Evolutionary conservation across 495 filamentous ascomycete genomes (phyloP).

Genomic region (Tuber melanosporum): DNA sequence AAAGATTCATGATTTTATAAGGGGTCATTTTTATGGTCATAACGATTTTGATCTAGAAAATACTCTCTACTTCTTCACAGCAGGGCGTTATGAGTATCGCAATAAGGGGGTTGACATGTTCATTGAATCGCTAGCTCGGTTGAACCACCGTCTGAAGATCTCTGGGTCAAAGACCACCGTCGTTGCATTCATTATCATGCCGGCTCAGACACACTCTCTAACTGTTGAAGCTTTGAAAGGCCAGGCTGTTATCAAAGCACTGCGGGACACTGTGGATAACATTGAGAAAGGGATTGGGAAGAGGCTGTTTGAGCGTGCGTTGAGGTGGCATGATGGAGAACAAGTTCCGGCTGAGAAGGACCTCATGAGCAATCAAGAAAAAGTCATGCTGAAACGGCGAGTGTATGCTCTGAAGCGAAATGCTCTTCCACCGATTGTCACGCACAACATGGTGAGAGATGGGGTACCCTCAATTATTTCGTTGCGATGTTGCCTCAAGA

Average conservation of each 20-base stretch:
- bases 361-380: conserved; percentile 80
- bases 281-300: conserved; percentile 87
- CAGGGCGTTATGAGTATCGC: conserved; percentile 92
- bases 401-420: conserved; percentile 94
- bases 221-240: conserved; percentile 95
- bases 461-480: conserved; percentile 10
- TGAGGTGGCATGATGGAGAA: conserved; percentile 91
- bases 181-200: conserved; percentile 99
- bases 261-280: conserved; percentile 82
- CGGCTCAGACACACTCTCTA: conserved; percentile 90
- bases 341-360: conserved; percentile 93
- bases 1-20: conserved; percentile 96
- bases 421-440: conserved; percentile 85
- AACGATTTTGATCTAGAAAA: conserved; percentile 95
- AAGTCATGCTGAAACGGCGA: conserved; percentile 82
- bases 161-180: conserved; percentile 85
- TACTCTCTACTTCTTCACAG: conserved; percentile 96
- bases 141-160: conserved; percentile 86
- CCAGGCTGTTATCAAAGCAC: conserved; percentile 92
- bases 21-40: conserved; percentile 96
- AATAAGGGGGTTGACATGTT: conserved; percentile 99
- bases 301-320: conserved; percentile 84
- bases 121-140: conserved; percentile 85
- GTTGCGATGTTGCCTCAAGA: background rate
- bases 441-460: conserved; percentile 82